A percentile compares a stretch with the other conserved stretches of the same genome.
These are phyloP conservation scores for Chlorella ohadii DNA, from an alignment of 139 green algal species.

Conservation along the genomic window DNA sequence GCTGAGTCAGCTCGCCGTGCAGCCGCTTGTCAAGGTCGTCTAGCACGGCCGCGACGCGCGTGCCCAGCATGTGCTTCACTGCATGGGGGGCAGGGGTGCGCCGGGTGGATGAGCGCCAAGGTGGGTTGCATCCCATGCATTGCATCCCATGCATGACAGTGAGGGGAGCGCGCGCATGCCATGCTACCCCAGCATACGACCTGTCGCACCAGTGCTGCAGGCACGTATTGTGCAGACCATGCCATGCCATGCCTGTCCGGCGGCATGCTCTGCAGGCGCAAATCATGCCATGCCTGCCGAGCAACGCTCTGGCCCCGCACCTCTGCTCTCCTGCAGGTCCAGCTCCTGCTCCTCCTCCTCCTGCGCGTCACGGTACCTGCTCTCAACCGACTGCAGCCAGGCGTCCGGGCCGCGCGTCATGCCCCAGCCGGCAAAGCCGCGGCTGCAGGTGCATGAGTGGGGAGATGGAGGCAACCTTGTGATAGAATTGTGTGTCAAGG, in stretches of 20 bases:
- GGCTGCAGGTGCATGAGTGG: neutral
- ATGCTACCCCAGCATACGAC: too few species aligned
- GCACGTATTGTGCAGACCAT: too few species aligned
- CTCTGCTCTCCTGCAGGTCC: slow-evolving; percentile 13
- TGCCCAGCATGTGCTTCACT: slow-evolving; percentile 27
- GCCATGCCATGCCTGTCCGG: too few species aligned
- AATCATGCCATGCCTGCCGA: too few species aligned
- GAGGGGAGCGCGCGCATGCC: too few species aligned
- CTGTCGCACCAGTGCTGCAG: too few species aligned
- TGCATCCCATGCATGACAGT: too few species aligned
- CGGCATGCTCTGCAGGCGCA: too few species aligned
- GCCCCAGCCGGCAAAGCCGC: neutral
- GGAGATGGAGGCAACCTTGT: neutral
- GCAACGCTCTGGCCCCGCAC: neutral
- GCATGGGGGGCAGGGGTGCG: neutral
- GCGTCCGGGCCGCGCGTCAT: neutral
- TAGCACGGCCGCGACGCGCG: slow-evolving; percentile 22
- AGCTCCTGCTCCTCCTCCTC: slow-evolving; percentile 25
- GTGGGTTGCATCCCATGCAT: too few species aligned
- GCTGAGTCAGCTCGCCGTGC: slow-evolving; percentile 26
- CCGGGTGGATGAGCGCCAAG: too few species aligned
- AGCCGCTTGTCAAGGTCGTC: slow-evolving; percentile 34
- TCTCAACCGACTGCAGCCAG: slow-evolving; percentile 22
- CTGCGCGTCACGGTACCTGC: neutral
- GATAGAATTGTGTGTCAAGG: too few species aligned